These are phyloP conservation scores for Hortaea sp. DNA, from an alignment of 2,329 filamentous ascomycete genomes.

Conservation along the genomic window DNA sequence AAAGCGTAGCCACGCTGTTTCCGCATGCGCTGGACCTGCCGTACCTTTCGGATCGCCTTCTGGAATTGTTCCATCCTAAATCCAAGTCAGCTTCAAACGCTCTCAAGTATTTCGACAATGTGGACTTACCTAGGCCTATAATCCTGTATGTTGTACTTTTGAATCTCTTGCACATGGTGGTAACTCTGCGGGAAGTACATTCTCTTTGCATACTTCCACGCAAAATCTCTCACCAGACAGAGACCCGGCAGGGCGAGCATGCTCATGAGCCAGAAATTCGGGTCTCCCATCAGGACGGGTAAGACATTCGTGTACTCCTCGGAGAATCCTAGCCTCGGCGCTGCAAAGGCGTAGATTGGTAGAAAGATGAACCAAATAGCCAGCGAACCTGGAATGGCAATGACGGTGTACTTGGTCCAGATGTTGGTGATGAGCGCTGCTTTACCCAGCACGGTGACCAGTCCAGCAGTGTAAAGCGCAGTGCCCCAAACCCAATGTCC, in stretches of 20 bases:
- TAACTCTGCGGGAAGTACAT: conserved; percentile 97
- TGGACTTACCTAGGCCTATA: conserved; percentile 73
- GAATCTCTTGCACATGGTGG: conserved; percentile 97
- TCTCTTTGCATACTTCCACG: conserved; percentile 94
- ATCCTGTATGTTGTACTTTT: conserved; percentile 99
- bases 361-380: conserved; percentile 85
- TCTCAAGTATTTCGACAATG: too few species aligned
- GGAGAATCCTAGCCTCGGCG: conserved; percentile 71
- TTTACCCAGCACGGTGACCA: conserved; percentile 88
- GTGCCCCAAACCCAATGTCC: conserved; percentile 99
- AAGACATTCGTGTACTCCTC: conserved; percentile 78
- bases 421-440: conserved; percentile 90
- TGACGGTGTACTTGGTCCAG: conserved; percentile 96
- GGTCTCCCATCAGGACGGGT: conserved; percentile 66
- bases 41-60: conserved; percentile 96
- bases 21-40: conserved; percentile 97
- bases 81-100: conserved; percentile 4
- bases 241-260: conserved; percentile 61
- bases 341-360: conserved; percentile 75
- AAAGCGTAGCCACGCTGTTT: conserved; percentile 98
- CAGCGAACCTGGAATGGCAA: conserved; percentile 91
- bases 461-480: conserved; percentile 84
- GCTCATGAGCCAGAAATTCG: conserved; percentile 84
- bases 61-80: conserved; percentile 97
- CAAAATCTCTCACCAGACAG: conserved; percentile 79